phyloP scores from a whole-genome alignment of 192 early-diverging fungal genomes.

The Coemansia guatemalensis region DNA sequence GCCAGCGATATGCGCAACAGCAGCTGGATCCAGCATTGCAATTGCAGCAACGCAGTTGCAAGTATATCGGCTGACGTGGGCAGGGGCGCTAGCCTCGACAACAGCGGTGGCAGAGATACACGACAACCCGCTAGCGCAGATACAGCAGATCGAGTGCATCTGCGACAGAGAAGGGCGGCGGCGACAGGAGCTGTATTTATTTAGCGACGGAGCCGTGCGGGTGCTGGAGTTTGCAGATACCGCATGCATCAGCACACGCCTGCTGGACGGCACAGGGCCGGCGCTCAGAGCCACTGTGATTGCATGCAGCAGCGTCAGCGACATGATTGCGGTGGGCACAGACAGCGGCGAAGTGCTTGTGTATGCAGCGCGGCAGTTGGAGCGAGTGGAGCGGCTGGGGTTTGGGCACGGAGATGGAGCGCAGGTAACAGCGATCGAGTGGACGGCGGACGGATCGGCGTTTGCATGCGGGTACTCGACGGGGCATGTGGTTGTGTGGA shows the following conservation, averaged over 20 bases:
- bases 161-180: slow-evolving; percentile 1
- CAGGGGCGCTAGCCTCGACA: slow-evolving; percentile 14
- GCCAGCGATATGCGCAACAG: slow-evolving; percentile 21
- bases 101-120: slow-evolving; percentile 14
- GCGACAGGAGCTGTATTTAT: slow-evolving; percentile 18
- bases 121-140: slow-evolving; percentile 23
- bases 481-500: slow-evolving; percentile 37
- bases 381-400: slow-evolving; percentile 2
- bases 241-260: not conserved
- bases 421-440: slow-evolving; percentile 21
- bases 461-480: slow-evolving; percentile 41
- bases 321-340: slow-evolving; percentile 33
- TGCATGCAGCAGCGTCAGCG: slow-evolving; percentile 23
- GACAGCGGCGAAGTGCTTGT: slow-evolving; percentile 23
- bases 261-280: slow-evolving; percentile 1
- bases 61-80: slow-evolving; percentile 35
- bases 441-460: slow-evolving; percentile 38
- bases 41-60: slow-evolving; percentile 27
- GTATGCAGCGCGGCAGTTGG: slow-evolving; percentile 6
- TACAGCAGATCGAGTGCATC: slow-evolving; percentile 20
- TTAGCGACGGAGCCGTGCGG: slow-evolving; percentile 32
- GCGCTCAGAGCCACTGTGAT: slow-evolving; percentile 15
- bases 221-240: slow-evolving; percentile 1
- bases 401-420: slow-evolving; percentile 16
- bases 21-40: slow-evolving; percentile 14